phyloP scores from a whole-genome alignment of 2,329 filamentous ascomycete genomes.

The Penicillium griseofulvum region DNA sequence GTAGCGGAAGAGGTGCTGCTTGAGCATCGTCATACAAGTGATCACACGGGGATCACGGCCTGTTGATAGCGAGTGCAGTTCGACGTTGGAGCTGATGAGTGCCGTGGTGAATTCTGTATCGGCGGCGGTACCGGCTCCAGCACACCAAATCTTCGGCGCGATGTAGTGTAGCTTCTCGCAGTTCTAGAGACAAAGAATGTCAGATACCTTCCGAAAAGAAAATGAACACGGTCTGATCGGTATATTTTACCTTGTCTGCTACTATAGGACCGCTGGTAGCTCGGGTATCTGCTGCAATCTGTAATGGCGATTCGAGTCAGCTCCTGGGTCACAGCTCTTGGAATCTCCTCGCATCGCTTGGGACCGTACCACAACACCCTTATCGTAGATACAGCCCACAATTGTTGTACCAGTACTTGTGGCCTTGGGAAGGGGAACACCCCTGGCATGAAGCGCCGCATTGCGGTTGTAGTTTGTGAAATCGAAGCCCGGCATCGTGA shows the following conservation, averaged over 20 bases:
- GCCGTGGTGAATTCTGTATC: slow-evolving; percentile 99
- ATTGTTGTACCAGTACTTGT: slow-evolving; percentile 99
- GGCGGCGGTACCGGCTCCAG: slow-evolving; percentile 92
- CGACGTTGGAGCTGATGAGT: slow-evolving; percentile 96
- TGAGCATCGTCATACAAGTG: slow-evolving; percentile 98
- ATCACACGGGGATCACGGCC: slow-evolving; percentile 96
- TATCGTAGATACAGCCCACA: slow-evolving; percentile 94
- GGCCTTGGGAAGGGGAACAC: slow-evolving; percentile 92
- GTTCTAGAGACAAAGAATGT: slow-evolving; percentile 58
- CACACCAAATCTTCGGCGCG: slow-evolving; percentile 97
- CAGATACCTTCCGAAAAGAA: background rate
- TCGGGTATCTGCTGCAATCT: slow-evolving; percentile 97
- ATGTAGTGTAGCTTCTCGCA: slow-evolving; percentile 99
- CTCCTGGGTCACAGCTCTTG: slow-evolving; percentile 1
- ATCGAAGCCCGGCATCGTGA: slow-evolving; percentile 91
- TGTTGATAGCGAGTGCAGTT: slow-evolving; percentile 93
- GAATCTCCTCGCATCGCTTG: background rate
- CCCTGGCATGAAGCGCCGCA: slow-evolving; percentile 87
- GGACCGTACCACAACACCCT: slow-evolving; percentile 80
- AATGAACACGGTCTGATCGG: background rate
- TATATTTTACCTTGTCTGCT: slow-evolving; percentile 77
- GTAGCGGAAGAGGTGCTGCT: slow-evolving; percentile 98
- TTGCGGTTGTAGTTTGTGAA: slow-evolving; percentile 99
- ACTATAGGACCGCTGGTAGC: slow-evolving; percentile 97
- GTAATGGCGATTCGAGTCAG: slow-evolving; percentile 22